Base-by-base conservation (phyloP, 1,284 basidiomycete species). In the Boletus holoroseus region DNA sequence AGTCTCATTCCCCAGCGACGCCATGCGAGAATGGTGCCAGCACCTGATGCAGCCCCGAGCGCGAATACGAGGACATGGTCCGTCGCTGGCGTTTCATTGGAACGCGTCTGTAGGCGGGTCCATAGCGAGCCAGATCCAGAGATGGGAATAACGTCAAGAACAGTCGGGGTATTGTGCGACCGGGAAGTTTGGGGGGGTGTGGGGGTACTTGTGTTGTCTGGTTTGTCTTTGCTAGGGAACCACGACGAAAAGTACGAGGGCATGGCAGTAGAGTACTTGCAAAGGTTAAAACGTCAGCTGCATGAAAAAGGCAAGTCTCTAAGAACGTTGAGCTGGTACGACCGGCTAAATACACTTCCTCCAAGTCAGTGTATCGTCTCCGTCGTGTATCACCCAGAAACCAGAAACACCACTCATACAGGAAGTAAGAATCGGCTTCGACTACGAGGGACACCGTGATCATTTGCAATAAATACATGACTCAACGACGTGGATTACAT, bases 1-100 rank as follows among this genome's bases (percentile, higher is more conserved):
- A 88, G 75, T 13, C 88, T 69, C 50, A 73, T 72, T 44, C 81
- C 77, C 66, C 75, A 82, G n/a, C 82, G 75, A 28, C 66, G 67
- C 60, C 84, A 82, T 2, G 76, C 61, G 9, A 69, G 47, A 3
- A 73, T 53, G 0, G 62, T 67, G 0, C 68, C 70, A 0, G 76
- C 54, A 0, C 78, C 75, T 0, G 76, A 66, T 0, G 65, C 65
- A 1, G 71, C 71, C 5, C 80, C 79, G 5, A 76, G 44, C 7
- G 63, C 49, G 54, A 81, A 75, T 8, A 68, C 62, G 9, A 73
- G 34, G 8, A 37, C 37, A 7, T 32, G 18, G 31, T 28, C 27
- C 31, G 8, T 37, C 0, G 30, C 1, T 16, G 4, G 31, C 5
- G 27, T 34, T 16, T 44, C 42, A 35, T 26, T 28, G 26, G 3